phyloP scores from a whole-genome alignment of 75 land plant species.

The Picea glauca region DNA sequence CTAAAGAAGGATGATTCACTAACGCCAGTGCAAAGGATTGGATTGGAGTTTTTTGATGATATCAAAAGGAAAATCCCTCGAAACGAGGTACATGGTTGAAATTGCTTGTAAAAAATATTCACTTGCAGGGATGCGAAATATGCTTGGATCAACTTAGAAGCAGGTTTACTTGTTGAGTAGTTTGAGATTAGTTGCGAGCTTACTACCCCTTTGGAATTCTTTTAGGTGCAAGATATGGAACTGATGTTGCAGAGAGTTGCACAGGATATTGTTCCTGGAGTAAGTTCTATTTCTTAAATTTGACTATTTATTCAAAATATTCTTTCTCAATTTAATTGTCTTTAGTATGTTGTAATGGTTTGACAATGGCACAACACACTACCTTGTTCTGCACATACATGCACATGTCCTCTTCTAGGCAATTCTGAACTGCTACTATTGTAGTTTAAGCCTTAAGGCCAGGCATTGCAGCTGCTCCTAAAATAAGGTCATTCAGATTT shows the following conservation, averaged over 20 bases:
- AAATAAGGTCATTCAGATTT: slow-evolving; percentile 1
- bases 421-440: neutral
- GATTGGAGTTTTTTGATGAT: slow-evolving; percentile 81
- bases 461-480: neutral
- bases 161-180: neutral
- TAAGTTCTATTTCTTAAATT: slow-evolving; percentile 19
- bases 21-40: slow-evolving; percentile 66
- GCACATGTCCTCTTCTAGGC: neutral
- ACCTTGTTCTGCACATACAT: slow-evolving; percentile 1
- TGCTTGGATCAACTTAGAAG: too few species aligned
- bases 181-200: neutral
- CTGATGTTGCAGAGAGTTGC: slow-evolving; percentile 61
- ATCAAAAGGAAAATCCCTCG: slow-evolving; percentile 85
- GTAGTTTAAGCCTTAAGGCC: neutral
- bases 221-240: slow-evolving; percentile 89
- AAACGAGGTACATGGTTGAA: slow-evolving; percentile 54
- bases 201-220: neutral
- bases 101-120: neutral
- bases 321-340: neutral
- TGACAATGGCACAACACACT: neutral
- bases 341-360: neutral
- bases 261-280: slow-evolving; percentile 67
- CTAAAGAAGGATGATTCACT: slow-evolving; percentile 76
- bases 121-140: neutral
- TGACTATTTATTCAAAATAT: neutral